These are phyloP conservation scores for Colletotrichum sp. DNA, from an alignment of 2,329 filamentous ascomycete genomes.

Conservation along the genomic window DNA sequence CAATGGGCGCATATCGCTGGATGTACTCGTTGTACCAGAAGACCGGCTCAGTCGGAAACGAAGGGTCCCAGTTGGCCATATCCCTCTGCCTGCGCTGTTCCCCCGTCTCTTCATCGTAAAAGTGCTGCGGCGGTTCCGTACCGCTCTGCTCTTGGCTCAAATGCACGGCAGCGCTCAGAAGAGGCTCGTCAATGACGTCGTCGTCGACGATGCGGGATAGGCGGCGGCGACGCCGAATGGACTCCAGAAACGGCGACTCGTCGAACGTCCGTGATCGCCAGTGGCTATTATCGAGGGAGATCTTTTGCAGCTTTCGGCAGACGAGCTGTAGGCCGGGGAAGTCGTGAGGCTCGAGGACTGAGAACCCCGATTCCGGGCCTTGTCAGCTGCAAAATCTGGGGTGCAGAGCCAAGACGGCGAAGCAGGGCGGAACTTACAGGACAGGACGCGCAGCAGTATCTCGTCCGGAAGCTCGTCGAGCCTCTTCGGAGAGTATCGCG, in stretches of 20 bases:
- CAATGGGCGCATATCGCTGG: constrained; percentile 77
- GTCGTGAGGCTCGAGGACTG: constrained; percentile 68
- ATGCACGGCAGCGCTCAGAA: constrained; percentile 16
- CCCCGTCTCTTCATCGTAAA: constrained; percentile 27
- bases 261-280: constrained; percentile 82
- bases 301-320: constrained; percentile 66
- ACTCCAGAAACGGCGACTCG: constrained; percentile 68
- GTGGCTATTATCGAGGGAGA: constrained; percentile 76
- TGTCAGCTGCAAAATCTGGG: constrained; percentile 13
- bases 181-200: constrained; percentile 12
- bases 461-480: constrained; percentile 67
- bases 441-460: constrained; percentile 57
- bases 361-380: constrained; percentile 1
- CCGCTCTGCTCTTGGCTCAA: constrained; percentile 1
- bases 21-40: constrained; percentile 92
- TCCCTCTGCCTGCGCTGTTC: constrained; percentile 52
- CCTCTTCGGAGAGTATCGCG: constrained; percentile 12
- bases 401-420: not conserved
- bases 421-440: constrained; percentile 12
- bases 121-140: not conserved
- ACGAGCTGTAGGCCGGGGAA: constrained; percentile 73
- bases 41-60: constrained; percentile 72
- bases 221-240: constrained; percentile 59
- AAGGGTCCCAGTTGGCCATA: constrained; percentile 83
- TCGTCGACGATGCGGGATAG: constrained; percentile 25